Conservation (phyloP, 225 moss, liverwort and hornwort species). For the Lunularia cruciata region DNA sequence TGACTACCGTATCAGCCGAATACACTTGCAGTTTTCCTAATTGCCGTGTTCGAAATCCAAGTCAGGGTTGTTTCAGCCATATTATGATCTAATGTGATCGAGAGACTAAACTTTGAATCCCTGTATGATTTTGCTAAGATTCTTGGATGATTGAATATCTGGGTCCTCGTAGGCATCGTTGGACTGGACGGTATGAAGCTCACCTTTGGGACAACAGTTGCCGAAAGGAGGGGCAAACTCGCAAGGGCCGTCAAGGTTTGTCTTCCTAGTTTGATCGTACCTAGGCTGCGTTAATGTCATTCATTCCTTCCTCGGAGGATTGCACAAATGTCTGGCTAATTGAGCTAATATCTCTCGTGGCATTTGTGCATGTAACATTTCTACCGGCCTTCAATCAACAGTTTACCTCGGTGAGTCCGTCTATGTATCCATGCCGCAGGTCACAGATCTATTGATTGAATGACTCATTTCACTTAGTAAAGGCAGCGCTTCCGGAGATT, state of each 20-base stretch:
- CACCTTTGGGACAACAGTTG: slow-evolving; percentile 98
- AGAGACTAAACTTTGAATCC: too few relatives aligned
- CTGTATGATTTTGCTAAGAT: too few relatives aligned
- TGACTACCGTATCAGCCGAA: too few relatives aligned
- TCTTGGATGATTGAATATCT: too few relatives aligned
- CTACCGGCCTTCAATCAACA: neutral
- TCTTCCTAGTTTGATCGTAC: neutral
- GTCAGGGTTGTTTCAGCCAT: too few relatives aligned
- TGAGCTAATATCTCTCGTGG: neutral
- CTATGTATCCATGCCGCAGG: neutral
- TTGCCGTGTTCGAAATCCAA: too few relatives aligned
- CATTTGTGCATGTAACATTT: neutral
- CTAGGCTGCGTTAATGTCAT: neutral
- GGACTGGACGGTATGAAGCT: slow-evolving; percentile 96
- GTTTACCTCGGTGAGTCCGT: slow-evolving; percentile 13
- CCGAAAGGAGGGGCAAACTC: slow-evolving; percentile 95
- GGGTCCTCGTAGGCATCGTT: slow-evolving; percentile 69
- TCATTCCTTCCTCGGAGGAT: neutral
- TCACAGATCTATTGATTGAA: too few relatives aligned
- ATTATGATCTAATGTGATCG: too few relatives aligned
- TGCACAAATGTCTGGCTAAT: too few relatives aligned
- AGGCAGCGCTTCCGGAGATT: neutral
- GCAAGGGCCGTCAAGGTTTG: slow-evolving; percentile 94
- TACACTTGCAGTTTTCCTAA: too few relatives aligned
- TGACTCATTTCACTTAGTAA: too few relatives aligned